phyloP scores from a whole-genome alignment of 148 eudicot species.

The Rhododendron kiyosumense region DNA sequence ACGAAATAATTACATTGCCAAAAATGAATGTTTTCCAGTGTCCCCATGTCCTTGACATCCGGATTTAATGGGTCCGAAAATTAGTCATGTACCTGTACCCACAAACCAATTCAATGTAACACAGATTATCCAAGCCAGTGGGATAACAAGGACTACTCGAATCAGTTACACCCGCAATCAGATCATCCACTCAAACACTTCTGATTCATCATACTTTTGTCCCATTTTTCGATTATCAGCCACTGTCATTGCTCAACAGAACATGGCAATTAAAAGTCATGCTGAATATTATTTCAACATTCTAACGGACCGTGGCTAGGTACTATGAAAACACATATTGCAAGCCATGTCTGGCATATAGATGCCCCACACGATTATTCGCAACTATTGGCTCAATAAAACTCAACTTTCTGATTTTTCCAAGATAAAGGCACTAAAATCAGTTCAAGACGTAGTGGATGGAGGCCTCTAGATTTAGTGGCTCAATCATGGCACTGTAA shows the following conservation, averaged over 20 bases:
- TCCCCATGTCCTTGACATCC: neutral
- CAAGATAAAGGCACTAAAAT: too few relatives aligned
- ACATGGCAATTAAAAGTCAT: neutral
- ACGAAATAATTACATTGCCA: too few relatives aligned
- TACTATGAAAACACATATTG: too few relatives aligned
- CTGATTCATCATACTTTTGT: neutral
- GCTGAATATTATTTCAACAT: too few relatives aligned
- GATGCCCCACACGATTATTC: too few relatives aligned
- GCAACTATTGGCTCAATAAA: too few relatives aligned
- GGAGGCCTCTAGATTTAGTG: neutral
- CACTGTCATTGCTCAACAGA: neutral
- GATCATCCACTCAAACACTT: too few relatives aligned
- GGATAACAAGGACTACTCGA: too few relatives aligned
- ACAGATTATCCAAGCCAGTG: neutral
- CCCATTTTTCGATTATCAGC: neutral
- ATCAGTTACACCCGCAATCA: too few relatives aligned
- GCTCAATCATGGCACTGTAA: neutral
- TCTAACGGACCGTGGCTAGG: too few relatives aligned
- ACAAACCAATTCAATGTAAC: neutral
- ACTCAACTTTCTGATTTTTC: too few relatives aligned
- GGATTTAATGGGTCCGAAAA: neutral
- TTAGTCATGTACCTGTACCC: neutral
- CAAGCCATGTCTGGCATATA: neutral
- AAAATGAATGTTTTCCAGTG: neutral
- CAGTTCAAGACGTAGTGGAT: neutral